Base-by-base conservation (phyloP, 1,284 basidiomycete genomes). In the Pyrrhoderma lamaoense region DNA sequence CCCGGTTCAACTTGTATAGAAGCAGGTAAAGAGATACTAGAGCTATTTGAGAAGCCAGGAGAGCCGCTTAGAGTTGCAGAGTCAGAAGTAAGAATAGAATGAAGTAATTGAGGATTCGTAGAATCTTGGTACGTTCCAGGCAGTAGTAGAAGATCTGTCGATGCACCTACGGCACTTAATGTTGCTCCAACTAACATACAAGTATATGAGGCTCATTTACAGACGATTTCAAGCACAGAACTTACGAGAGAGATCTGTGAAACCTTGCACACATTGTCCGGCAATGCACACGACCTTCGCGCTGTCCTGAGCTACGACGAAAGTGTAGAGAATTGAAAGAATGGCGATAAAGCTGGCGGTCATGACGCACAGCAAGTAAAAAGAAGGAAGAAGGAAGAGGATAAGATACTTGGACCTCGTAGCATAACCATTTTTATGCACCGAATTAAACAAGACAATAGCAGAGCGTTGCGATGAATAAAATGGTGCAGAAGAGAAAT, bases 211-310 rank as follows among this genome's bases (percentile, higher is more conserved):
- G 69, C 37, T 57, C 54, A 40, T 45, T 14, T 40, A 61, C 42
- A 19, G 43, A n/a, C 34, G 7, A 21, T 25, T 7, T 16, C 35
- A 14, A 39, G 22, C 18, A 42, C 11, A 31, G 1, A 9, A 75
- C 79, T 58, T 62, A 87, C 85, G 72, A 47, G 83, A 82, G 18
- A 72, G 77, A 60, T 87, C 86, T 25, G 82, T 77, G 66, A 70
- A 76, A 54, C 85, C 85, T 65, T 87, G 74, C 54, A 87, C 68
- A 70, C 85, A 88, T 83, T 88, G 85, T 58, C 85, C 85, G 64
- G 85, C 82, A 83, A 86, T 69, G 73, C 85, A 88, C 54, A 88
- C 71, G 54, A 87, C 79, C 38, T 40, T 40, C 21, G 38, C 27
- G 27, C 27, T 31, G 11, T 31, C 27, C 27, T 31, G 27, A 31